These are phyloP conservation scores for Lepiota subincarnata DNA, from an alignment of 768 basidiomycete species.

Conservation along the genomic window DNA sequence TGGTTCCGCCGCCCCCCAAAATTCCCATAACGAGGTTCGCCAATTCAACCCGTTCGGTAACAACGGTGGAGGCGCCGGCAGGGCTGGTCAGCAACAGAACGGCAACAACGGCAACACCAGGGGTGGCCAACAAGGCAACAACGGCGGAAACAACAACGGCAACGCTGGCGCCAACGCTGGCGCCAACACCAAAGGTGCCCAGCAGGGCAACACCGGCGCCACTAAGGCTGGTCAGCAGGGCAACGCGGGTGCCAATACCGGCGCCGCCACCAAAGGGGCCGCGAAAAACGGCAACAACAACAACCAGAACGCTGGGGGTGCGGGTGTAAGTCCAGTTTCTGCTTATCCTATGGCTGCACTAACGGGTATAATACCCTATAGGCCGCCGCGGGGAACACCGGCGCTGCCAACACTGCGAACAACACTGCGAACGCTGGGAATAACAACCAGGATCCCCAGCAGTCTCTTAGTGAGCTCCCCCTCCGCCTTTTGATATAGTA, in stretches of 20 bases:
- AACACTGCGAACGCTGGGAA: constrained; percentile 20
- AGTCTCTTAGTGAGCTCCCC: constrained; percentile 31
- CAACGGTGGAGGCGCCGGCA: constrained; percentile 13
- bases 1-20: constrained; percentile 18
- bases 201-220: constrained; percentile 12
- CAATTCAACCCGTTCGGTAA: neutral
- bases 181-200: neutral
- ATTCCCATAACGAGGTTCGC: neutral
- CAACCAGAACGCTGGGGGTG: constrained; percentile 11
- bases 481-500: neutral
- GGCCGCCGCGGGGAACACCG: constrained; percentile 5
- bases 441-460: constrained; percentile 37
- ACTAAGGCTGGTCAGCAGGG: neutral
- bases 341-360: neutral
- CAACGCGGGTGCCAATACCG: too few relatives aligned
- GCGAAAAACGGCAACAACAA: constrained; percentile 9
- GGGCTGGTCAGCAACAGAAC: constrained; percentile 1
- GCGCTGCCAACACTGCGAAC: constrained; percentile 9
- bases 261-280: too few relatives aligned
- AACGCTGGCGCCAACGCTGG: neutral
- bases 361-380: neutral
- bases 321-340: constrained; percentile 4
- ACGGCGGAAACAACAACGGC: constrained; percentile 12
- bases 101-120: constrained; percentile 11
- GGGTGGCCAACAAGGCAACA: constrained; percentile 2